Evolutionary conservation across 139 green algal genomes (phyloP), one percentile per base, ranked within the genome.

Genomic region (Chlamydomonas eustigma): DNA sequence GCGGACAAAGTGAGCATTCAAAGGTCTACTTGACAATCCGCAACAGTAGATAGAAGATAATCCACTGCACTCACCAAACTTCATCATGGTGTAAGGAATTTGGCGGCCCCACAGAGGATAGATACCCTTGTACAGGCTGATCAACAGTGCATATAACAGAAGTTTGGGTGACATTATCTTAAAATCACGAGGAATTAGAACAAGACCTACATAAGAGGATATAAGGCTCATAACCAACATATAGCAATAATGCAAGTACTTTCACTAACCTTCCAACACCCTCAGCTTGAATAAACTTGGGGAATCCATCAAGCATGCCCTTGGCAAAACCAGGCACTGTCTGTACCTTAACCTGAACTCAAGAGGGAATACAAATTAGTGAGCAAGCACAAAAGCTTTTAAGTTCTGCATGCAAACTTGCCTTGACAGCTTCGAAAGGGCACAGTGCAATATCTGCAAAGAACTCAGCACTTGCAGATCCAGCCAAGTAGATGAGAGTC

Each of bases 51-150:
- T n/a, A n/a, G n/a, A n/a, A n/a, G n/a, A n/a, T n/a, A n/a, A n/a
- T n/a, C n/a, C n/a, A n/a, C n/a, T n/a, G n/a, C n/a, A 80, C 83
- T 83, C 71, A 87, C 89, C 92, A 67, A 97, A 97, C 87, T 97
- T 97, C 88, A 97, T 94, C 92, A 97, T 97, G 51, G 93, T 97
- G 90, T 97, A 97, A 4, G 93, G 93, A 72, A 97, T 97, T 84
- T 97, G 93, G 65, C 93, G 88, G 37, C 87, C 90, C 93, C 93
- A 97, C 77, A 97, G 87, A 3, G 92, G 90, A 30, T 77, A 80
- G 30, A 97, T 37, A 24, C 90, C 91, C 91, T 95, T 97, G 84
- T 88, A 97, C 50, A 97, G 84, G 34, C 90, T 94, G 85, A 25
- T 8, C 22, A n/a, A 28, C 52, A 31, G 12, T 12, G 12, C 12